phyloP scores from a whole-genome alignment of 768 basidiomycete species.

The Rickenella mellea region DNA sequence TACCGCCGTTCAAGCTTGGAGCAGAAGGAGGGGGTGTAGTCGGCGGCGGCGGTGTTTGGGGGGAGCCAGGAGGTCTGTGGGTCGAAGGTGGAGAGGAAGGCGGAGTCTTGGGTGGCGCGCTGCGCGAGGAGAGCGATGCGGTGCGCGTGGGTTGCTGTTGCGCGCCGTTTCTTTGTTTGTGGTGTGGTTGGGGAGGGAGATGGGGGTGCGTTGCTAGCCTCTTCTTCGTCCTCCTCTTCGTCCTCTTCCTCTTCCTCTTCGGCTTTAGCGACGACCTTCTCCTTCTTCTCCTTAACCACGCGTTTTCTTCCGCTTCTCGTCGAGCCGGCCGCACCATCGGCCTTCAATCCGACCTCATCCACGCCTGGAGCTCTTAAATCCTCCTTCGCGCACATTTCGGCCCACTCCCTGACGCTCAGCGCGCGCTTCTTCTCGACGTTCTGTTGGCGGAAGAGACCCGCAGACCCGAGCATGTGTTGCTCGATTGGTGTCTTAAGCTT shows the following conservation, averaged over 20 bases:
- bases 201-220: slow-evolving; percentile 14
- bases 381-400: slow-evolving; percentile 61
- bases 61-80: slow-evolving; percentile 76
- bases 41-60: slow-evolving; percentile 52
- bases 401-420: slow-evolving; percentile 86
- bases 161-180: slow-evolving; percentile 31
- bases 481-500: slow-evolving; percentile 88
- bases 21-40: slow-evolving; percentile 87
- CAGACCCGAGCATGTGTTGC: slow-evolving; percentile 82
- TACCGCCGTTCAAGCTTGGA: slow-evolving; percentile 78
- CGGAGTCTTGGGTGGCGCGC: slow-evolving; percentile 31
- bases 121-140: slow-evolving; percentile 41
- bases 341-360: slow-evolving; percentile 52
- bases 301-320: slow-evolving; percentile 23
- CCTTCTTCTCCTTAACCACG: slow-evolving; percentile 22
- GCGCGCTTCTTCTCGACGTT: slow-evolving; percentile 82
- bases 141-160: slow-evolving; percentile 27
- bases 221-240: slow-evolving; percentile 4
- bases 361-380: slow-evolving; percentile 69
- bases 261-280: slow-evolving; percentile 4
- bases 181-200: neutral
- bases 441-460: slow-evolving; percentile 81
- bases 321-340: slow-evolving; percentile 21
- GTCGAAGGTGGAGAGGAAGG: slow-evolving; percentile 65
- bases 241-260: slow-evolving; percentile 4